Conservation (phyloP, 768 basidiomycete species). For the Russula compacta region DNA sequence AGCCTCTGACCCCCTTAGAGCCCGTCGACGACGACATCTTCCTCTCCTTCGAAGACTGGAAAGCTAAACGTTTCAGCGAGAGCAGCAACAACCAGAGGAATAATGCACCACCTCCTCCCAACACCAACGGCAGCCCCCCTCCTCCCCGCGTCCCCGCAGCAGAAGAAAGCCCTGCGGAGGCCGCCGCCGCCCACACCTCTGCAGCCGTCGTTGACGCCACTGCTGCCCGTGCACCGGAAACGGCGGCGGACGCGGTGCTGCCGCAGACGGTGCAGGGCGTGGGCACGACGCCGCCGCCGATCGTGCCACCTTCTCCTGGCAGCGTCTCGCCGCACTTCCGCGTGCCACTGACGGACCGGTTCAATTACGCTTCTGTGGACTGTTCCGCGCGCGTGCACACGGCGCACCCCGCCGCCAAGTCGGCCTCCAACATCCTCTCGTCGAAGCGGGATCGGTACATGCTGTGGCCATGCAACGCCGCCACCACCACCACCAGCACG, state of each 20-base stretch:
- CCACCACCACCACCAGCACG: too few species aligned
- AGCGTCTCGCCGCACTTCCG: constrained; percentile 48
- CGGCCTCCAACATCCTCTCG: constrained; percentile 73
- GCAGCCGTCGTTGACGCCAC: background rate
- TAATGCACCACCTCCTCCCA: background rate
- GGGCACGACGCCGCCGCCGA: background rate
- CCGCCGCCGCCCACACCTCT: background rate
- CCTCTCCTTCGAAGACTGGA: constrained; percentile 86
- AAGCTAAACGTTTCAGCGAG: constrained; percentile 50
- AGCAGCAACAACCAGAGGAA: constrained; percentile 26
- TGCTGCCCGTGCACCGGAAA: background rate
- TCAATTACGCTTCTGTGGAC: constrained; percentile 90
- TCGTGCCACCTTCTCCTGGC: background rate
- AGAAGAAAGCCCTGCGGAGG: background rate
- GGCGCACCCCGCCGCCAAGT: constrained; percentile 74
- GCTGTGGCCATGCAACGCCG: constrained; percentile 80
- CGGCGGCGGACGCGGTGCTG: background rate
- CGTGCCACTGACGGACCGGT: constrained; percentile 74
- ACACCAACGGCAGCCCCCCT: background rate
- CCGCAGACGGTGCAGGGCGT: background rate
- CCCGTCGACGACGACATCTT: constrained; percentile 53
- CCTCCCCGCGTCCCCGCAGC: background rate
- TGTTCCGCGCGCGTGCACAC: constrained; percentile 90
- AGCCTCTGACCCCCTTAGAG: constrained; percentile 34
- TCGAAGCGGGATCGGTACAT: constrained; percentile 92